Percentiles rank a stretch among this genome's conserved stretches.
These are phyloP conservation scores for Penicillium sp. DNA, from an alignment of 2,329 filamentous ascomycete species.

Conservation along the genomic window DNA sequence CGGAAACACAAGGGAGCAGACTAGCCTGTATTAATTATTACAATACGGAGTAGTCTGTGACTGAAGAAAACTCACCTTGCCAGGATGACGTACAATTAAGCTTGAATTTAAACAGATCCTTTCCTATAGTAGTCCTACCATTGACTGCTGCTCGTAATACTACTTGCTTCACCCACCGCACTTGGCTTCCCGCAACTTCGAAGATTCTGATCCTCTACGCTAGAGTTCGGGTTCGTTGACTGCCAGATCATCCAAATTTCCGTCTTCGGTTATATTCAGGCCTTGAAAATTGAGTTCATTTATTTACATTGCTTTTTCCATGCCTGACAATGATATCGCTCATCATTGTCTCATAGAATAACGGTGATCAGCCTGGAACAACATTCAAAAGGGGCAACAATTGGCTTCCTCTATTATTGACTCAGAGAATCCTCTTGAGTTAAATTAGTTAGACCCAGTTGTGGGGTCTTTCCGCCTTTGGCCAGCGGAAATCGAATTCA, in stretches of 20 bases:
- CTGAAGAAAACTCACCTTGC: background rate
- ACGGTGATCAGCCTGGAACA: too few species aligned
- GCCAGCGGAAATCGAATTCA: background rate
- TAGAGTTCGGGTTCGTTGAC: background rate
- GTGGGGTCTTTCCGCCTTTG: background rate
- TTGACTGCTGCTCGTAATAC: background rate
- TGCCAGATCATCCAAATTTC: background rate
- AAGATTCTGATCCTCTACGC: background rate
- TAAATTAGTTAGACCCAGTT: background rate
- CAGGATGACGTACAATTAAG: background rate
- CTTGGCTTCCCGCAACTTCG: background rate
- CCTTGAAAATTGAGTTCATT: background rate
- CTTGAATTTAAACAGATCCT: background rate
- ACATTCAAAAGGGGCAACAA: too few species aligned
- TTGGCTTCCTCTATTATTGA: too few species aligned
- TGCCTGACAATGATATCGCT: too few species aligned
- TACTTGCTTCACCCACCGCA: background rate
- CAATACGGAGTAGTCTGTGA: background rate
- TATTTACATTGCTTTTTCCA: too few species aligned
- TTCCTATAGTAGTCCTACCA: background rate
- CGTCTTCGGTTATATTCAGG: background rate
- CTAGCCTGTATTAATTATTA: background rate
- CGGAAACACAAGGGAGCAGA: too few species aligned
- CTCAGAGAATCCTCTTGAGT: background rate
- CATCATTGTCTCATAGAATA: too few species aligned